These are phyloP conservation scores for Neospermospora avenae DNA, from an alignment of 2,329 filamentous ascomycete genomes.

Conservation along the genomic window DNA sequence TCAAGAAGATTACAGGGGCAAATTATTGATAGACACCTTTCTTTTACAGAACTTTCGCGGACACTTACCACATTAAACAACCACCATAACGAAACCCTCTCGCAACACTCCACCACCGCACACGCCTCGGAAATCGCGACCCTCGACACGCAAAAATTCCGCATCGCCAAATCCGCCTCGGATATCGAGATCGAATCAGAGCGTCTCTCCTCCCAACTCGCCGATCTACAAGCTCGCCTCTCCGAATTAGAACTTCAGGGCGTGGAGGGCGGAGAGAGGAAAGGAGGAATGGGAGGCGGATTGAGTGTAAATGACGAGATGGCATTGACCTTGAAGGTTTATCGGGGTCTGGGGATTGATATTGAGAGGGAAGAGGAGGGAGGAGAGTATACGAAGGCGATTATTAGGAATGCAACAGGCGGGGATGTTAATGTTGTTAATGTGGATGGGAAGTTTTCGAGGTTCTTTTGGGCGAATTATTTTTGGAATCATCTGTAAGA, in stretches of 20 bases:
- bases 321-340: constrained; percentile 79
- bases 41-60: constrained; percentile 58
- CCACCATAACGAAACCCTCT: constrained; percentile 73
- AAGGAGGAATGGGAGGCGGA: constrained; percentile 37
- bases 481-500: constrained; percentile 83
- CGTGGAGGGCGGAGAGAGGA: constrained; percentile 62
- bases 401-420: constrained; percentile 80
- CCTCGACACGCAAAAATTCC: constrained; percentile 91
- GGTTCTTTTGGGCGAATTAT: constrained; percentile 91
- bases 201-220: constrained; percentile 75
- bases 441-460: constrained; percentile 86
- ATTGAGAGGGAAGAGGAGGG: constrained; percentile 71
- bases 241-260: constrained; percentile 85
- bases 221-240: constrained; percentile 69
- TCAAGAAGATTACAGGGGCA: too few relatives aligned
- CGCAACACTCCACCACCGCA: constrained; percentile 70
- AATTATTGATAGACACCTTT: too few relatives aligned
- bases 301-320: constrained; percentile 58
- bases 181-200: constrained; percentile 95
- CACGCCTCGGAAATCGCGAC: constrained; percentile 83
- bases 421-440: constrained; percentile 94
- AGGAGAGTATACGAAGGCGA: constrained; percentile 80
- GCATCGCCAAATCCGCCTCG: constrained; percentile 83
- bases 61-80: constrained; percentile 70
- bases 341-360: constrained; percentile 86